Percentiles rank a stretch among this genome's conserved stretches.
These are phyloP conservation scores for Cutaneotrichosporon sp. DNA, from an alignment of 1,284 basidiomycete genomes.

Conservation along the genomic window DNA sequence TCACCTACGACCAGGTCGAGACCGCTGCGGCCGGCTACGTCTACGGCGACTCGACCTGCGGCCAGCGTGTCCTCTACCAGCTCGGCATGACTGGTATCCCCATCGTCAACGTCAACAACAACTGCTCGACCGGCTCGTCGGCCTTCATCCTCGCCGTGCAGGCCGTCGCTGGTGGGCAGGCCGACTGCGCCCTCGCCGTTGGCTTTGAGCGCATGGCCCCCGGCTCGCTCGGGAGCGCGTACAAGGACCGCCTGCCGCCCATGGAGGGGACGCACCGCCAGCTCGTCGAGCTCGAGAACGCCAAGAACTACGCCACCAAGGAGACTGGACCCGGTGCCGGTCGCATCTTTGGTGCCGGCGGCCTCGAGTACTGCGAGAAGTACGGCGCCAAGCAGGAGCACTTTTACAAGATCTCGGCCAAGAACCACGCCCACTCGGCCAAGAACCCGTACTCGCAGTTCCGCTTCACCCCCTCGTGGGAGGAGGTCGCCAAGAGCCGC, in stretches of 20 bases:
- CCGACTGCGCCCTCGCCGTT: slow-evolving; percentile 24
- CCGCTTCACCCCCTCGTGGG: slow-evolving; percentile 19
- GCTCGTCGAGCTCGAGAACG: slow-evolving; percentile 20
- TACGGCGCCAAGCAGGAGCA: slow-evolving; percentile 24
- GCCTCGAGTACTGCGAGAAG: slow-evolving; percentile 24
- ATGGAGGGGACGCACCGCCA: slow-evolving; percentile 17
- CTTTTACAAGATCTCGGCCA: slow-evolving; percentile 23
- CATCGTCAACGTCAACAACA: slow-evolving; percentile 29
- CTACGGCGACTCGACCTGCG: slow-evolving; percentile 26
- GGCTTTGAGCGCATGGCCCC: slow-evolving; percentile 29
- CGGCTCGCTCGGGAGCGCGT: slow-evolving; percentile 21
- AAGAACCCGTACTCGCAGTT: slow-evolving; percentile 31
- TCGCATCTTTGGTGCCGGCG: slow-evolving; percentile 25
- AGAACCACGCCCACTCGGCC: slow-evolving; percentile 27
- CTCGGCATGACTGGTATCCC: slow-evolving; percentile 29
- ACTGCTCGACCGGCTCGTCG: slow-evolving; percentile 26
- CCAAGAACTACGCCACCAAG: slow-evolving; percentile 20
- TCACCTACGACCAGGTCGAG: slow-evolving; percentile 26
- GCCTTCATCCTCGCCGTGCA: slow-evolving; percentile 20
- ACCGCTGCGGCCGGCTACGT: slow-evolving; percentile 22
- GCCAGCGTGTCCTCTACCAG: slow-evolving; percentile 28
- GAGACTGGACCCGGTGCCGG: slow-evolving; percentile 21
- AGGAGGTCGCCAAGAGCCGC: slow-evolving; percentile 21
- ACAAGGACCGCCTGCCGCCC: slow-evolving; percentile 21
- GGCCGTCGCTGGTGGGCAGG: slow-evolving; percentile 20